phyloP scores from a whole-genome alignment of 2,329 filamentous ascomycete genomes.

The Hortaea werneckii region DNA sequence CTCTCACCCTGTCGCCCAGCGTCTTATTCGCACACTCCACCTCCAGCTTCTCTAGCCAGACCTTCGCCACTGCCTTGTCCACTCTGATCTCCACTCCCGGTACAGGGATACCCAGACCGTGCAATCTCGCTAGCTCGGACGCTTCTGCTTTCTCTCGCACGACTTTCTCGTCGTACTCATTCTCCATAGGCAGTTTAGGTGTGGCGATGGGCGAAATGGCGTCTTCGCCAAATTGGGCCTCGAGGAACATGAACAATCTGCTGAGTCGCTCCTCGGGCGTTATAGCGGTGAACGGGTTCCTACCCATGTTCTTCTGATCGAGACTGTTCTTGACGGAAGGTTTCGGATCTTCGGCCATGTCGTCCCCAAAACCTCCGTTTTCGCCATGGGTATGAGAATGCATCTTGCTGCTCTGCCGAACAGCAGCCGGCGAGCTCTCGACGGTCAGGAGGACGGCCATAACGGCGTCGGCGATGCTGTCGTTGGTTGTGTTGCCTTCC shows the following conservation, averaged over 20 bases:
- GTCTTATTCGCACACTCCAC: conserved; percentile 74
- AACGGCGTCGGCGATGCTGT: conserved; percentile 93
- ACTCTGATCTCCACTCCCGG: conserved; percentile 80
- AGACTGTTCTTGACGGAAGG: conserved; percentile 1
- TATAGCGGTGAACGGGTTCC: conserved; percentile 65
- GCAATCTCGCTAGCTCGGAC: conserved; percentile 65
- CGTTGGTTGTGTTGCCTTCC: conserved; percentile 97
- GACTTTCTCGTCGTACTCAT: conserved; percentile 20
- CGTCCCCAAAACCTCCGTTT: conserved; percentile 10
- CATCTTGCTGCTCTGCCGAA: conserved; percentile 60
- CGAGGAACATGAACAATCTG: conserved; percentile 88
- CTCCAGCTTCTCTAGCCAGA: conserved; percentile 87
- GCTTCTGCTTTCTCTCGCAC: conserved; percentile 46
- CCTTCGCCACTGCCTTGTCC: conserved; percentile 74
- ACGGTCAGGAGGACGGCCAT: conserved; percentile 87
- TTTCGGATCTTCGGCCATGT: conserved; percentile 1
- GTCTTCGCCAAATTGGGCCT: conserved; percentile 85
- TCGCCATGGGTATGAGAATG: conserved; percentile 38
- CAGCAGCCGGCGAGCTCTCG: conserved; percentile 87
- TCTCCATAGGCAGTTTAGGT: conserved; percentile 42
- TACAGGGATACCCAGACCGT: conserved; percentile 78
- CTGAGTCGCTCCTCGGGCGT: conserved; percentile 67
- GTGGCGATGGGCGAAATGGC: conserved; percentile 66
- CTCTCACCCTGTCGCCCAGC: conserved; percentile 56
- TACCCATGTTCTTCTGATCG: conserved; percentile 29